Conservation (phyloP, 2,329 filamentous ascomycete genomes). For the Arthroderma uncinatum region DNA sequence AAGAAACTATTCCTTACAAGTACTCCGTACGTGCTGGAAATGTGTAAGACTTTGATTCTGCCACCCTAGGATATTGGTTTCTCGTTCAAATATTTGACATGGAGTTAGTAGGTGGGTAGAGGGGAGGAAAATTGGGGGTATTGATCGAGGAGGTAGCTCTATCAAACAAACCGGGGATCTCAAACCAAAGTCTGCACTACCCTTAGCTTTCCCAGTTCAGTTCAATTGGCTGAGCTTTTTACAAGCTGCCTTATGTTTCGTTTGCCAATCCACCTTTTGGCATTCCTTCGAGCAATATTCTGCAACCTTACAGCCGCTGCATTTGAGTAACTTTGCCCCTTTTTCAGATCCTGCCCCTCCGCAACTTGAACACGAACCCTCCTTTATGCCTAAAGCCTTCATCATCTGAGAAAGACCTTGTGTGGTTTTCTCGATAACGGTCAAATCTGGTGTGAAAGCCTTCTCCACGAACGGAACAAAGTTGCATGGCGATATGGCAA, state of each 20-base stretch:
- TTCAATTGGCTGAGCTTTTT: neutral
- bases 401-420: neutral
- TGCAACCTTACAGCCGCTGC: constrained; percentile 6
- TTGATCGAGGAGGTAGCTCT: neutral
- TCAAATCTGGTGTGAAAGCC: neutral
- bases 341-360: neutral
- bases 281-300: constrained; percentile 10
- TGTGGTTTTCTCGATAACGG: neutral
- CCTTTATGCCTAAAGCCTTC: neutral
- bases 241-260: constrained; percentile 3
- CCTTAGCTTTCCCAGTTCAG: neutral
- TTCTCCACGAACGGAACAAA: constrained; percentile 22
- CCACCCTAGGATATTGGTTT: neutral
- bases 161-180: neutral
- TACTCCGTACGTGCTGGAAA: neutral
- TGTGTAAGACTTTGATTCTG: neutral
- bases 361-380: constrained; percentile 6
- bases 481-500: constrained; percentile 26
- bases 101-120: no score
- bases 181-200: neutral
- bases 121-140: no score
- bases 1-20: neutral
- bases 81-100: no score
- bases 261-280: constrained; percentile 5
- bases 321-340: constrained; percentile 1